Evolutionary conservation across 2,329 filamentous ascomycete species (phyloP).

Genomic region (Trematosphaeria pertusa): DNA sequence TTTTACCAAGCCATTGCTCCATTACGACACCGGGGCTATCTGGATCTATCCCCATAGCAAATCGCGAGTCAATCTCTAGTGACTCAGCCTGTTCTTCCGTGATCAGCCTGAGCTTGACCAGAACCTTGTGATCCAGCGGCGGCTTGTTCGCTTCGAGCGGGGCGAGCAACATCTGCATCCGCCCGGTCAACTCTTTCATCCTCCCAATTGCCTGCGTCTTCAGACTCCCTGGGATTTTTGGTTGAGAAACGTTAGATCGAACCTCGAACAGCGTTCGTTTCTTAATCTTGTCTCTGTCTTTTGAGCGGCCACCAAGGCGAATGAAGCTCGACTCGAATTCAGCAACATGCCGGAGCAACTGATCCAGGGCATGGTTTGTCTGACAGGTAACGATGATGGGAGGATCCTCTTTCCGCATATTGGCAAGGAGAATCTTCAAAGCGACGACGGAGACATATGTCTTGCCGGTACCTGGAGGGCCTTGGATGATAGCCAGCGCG

Average conservation of each 20-base stretch:
- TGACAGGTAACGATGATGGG: constrained; percentile 84
- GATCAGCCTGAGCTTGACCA: constrained; percentile 65
- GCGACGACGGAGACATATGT: constrained; percentile 81
- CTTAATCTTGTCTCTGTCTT: constrained; percentile 67
- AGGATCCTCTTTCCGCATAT: constrained; percentile 61
- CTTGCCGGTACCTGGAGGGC: constrained; percentile 81
- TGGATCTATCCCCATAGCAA: constrained; percentile 48
- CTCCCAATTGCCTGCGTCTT: constrained; percentile 48
- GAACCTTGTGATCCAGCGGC: constrained; percentile 43
- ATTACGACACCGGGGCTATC: constrained; percentile 50
- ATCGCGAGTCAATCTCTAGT: constrained; percentile 58
- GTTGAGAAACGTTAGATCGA: constrained; percentile 40
- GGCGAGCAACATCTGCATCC: constrained; percentile 32
- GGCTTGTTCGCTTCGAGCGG: constrained; percentile 31
- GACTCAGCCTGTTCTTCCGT: constrained; percentile 69
- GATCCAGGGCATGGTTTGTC: constrained; percentile 90
- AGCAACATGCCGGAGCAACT: constrained; percentile 72
- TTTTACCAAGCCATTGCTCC: constrained; percentile 64
- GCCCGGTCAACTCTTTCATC: constrained; percentile 46
- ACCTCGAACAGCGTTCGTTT: constrained; percentile 71
- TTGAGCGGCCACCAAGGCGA: constrained; percentile 73
- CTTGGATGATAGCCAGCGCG: constrained; percentile 78
- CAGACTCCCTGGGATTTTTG: constrained; percentile 46
- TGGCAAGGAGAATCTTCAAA: constrained; percentile 69
- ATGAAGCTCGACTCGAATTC: constrained; percentile 68